These are phyloP conservation scores for Chlorencoelia australis DNA, from an alignment of 2,329 filamentous ascomycete species.

Conservation along the genomic window DNA sequence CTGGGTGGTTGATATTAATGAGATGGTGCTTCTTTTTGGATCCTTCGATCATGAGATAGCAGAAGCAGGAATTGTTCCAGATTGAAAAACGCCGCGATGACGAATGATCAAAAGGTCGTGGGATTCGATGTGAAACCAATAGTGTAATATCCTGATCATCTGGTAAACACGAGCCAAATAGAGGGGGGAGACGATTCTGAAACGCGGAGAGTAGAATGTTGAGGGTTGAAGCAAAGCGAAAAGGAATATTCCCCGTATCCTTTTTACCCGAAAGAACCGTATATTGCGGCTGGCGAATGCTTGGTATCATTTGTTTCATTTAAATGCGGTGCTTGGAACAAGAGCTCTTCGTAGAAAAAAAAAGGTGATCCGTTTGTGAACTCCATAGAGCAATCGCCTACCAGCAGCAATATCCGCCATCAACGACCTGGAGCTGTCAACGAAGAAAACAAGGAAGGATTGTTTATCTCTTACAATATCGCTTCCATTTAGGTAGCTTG, in stretches of 20 bases:
- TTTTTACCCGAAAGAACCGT: background rate
- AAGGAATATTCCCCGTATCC: background rate
- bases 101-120: too few species aligned
- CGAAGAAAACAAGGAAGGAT: too few species aligned
- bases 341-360: background rate
- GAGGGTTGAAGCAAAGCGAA: background rate
- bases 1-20: too few species aligned
- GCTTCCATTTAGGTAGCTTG: constrained; percentile 18
- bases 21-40: background rate
- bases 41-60: too few species aligned
- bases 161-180: too few species aligned
- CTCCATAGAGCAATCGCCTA: background rate
- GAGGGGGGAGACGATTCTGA: too few species aligned
- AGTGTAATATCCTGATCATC: too few species aligned
- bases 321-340: background rate
- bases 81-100: background rate
- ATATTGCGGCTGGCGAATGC: too few species aligned
- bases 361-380: background rate
- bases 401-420: constrained; percentile 18
- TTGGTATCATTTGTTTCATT: too few species aligned
- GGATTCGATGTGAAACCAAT: too few species aligned
- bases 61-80: background rate
- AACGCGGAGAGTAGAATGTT: too few species aligned
- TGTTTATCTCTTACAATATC: constrained; percentile 15
- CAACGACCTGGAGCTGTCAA: constrained; percentile 12